These are phyloP conservation scores for Fusarium guadeloupense DNA, from an alignment of 2,329 filamentous ascomycete species.

Conservation along the genomic window DNA sequence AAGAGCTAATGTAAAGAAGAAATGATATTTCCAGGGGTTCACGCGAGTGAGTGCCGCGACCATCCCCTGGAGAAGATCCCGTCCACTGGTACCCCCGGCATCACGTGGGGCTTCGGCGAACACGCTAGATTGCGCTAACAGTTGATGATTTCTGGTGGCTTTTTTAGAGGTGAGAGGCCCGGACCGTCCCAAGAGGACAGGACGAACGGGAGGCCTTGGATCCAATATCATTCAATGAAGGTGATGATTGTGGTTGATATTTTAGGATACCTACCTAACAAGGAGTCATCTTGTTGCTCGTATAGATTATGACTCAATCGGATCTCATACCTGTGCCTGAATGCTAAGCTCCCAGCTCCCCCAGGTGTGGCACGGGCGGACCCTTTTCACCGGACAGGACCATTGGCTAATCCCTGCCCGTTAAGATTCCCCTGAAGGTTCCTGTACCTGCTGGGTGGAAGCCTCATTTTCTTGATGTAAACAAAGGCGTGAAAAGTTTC, in stretches of 20 bases:
- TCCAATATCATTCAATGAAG: no score
- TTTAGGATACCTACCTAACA: no score
- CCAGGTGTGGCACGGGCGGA: constrained; percentile 6
- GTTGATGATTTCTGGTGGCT: constrained; percentile 18
- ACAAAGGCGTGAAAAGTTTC: not conserved
- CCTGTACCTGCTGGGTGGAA: not conserved
- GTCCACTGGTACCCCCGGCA: constrained; percentile 1
- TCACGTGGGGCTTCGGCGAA: constrained; percentile 21
- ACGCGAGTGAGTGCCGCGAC: constrained; percentile 22
- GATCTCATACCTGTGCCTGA: not conserved
- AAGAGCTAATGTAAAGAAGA: constrained; percentile 33
- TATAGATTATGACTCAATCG: not conserved
- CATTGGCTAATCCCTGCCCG: constrained; percentile 11
- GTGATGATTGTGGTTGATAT: no score
- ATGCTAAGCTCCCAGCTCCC: not conserved
- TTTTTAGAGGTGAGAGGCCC: constrained; percentile 1
- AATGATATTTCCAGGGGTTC: constrained; percentile 34
- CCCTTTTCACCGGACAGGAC: constrained; percentile 7
- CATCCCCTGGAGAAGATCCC: constrained; percentile 30
- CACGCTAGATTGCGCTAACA: constrained; percentile 23
- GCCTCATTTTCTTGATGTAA: constrained; percentile 30
- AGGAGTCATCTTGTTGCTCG: not conserved
- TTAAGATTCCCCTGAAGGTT: constrained; percentile 22
- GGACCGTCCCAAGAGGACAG: not conserved
- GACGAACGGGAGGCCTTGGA: no score